phyloP scores from a whole-genome alignment of 139 green algal genomes.

The Haematococcus lacustris region DNA sequence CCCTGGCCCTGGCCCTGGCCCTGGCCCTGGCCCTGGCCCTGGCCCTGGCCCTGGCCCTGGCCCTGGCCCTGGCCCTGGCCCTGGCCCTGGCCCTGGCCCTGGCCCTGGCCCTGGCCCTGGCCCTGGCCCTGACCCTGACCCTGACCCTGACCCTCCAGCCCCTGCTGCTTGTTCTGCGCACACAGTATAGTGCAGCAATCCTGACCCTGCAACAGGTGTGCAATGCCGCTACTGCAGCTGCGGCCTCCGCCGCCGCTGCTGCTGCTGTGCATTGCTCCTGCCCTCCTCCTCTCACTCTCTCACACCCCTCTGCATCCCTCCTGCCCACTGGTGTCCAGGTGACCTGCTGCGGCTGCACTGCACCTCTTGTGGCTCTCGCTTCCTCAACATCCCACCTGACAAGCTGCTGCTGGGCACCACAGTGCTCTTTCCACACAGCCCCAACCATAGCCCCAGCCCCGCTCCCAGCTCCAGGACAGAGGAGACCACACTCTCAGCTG shows the following conservation, averaged over 20 bases:
- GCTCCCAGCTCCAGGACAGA: no score
- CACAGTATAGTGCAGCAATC: no score
- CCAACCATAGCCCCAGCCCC: not conserved
- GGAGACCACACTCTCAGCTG: no score
- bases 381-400: slow-evolving; percentile 44
- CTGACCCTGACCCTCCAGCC: no score
- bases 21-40: not conserved
- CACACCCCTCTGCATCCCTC: not conserved
- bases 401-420: slow-evolving; percentile 43
- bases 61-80: not conserved
- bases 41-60: not conserved
- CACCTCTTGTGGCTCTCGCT: slow-evolving; percentile 29
- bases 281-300: not conserved
- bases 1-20: not conserved
- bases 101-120: no score
- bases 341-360: slow-evolving; percentile 26
- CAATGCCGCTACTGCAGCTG: no score
- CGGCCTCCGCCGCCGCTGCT: no score
- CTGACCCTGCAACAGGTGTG: not conserved
- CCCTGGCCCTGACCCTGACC: no score
- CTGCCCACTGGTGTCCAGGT: not conserved
- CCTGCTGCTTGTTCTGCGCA: not conserved
- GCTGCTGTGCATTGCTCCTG: not conserved
- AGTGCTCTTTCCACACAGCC: not conserved
- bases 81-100: no score